phyloP scores from a whole-genome alignment of 179 eudicot species.

The Spinacia oleracea region DNA sequence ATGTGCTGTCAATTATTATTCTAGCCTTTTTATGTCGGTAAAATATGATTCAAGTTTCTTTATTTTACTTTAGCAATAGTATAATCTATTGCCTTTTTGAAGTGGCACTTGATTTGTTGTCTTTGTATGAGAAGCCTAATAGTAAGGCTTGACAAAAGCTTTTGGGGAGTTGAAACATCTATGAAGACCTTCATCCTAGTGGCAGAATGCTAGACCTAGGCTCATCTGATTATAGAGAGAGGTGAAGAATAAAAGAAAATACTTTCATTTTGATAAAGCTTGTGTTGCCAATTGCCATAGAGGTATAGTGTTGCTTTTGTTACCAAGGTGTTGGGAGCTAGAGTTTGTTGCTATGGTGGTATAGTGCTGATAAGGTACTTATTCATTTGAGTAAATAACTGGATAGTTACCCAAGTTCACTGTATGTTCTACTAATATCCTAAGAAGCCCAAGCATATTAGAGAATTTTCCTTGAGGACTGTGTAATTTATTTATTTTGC shows the following conservation, averaged over 20 bases:
- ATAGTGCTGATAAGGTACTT: background rate
- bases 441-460: background rate
- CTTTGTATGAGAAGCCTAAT: background rate
- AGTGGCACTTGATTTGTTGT: background rate
- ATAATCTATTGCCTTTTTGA: background rate
- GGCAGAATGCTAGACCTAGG: background rate
- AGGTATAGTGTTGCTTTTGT: background rate
- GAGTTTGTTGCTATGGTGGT: background rate
- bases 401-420: background rate
- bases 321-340: background rate
- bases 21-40: conserved; percentile 3
- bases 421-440: background rate
- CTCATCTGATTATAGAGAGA: background rate
- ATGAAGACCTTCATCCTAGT: conserved; percentile 1
- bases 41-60: background rate
- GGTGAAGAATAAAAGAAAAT: background rate
- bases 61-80: background rate
- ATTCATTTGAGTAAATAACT: background rate
- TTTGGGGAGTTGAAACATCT: background rate
- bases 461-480: background rate
- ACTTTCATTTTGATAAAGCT: background rate
- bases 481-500: background rate
- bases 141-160: background rate
- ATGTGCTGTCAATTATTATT: background rate
- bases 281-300: background rate